A percentile compares a stretch with the other conserved stretches of the same genome.
Evolutionary conservation across 2,329 filamentous ascomycete species (phyloP).

Genomic region (Leptosphaerulina australis): DNA sequence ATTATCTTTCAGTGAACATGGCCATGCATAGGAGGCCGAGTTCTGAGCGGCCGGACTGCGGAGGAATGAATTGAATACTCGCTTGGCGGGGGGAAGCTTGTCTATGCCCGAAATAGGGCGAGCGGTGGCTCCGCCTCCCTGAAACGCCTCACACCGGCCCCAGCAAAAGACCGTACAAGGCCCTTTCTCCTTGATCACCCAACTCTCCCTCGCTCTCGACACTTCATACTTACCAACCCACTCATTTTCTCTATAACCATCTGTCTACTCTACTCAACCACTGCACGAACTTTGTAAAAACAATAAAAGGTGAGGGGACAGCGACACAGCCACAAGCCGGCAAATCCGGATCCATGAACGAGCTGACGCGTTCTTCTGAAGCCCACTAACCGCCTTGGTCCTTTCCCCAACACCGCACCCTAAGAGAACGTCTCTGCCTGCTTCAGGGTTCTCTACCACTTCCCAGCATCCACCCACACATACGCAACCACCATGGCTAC

Average conservation of each 20-base stretch:
- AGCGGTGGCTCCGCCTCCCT: conserved; percentile 22
- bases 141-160: conserved; percentile 34
- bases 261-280: background rate
- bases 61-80: conserved; percentile 11
- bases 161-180: conserved; percentile 33
- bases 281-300: background rate
- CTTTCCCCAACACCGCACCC: conserved; percentile 28
- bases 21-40: background rate
- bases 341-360: conserved; percentile 40
- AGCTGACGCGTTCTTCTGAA: conserved; percentile 46
- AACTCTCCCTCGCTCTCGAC: conserved; percentile 15
- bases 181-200: conserved; percentile 12
- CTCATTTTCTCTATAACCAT: conserved; percentile 12
- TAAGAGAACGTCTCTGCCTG: conserved; percentile 34
- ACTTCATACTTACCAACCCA: conserved; percentile 11
- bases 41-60: conserved; percentile 7
- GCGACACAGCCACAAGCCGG: conserved; percentile 42
- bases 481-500: conserved; percentile 42
- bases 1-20: too few species aligned
- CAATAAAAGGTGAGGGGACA: background rate
- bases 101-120: conserved; percentile 23
- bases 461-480: conserved; percentile 21
- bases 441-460: conserved; percentile 30
- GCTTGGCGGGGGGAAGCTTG: conserved; percentile 19
- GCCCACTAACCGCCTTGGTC: conserved; percentile 40